Percentiles rank a stretch among this genome's conserved stretches.
Conservation (phyloP, 1,139 yeast species). For the Pichia sp. region DNA sequence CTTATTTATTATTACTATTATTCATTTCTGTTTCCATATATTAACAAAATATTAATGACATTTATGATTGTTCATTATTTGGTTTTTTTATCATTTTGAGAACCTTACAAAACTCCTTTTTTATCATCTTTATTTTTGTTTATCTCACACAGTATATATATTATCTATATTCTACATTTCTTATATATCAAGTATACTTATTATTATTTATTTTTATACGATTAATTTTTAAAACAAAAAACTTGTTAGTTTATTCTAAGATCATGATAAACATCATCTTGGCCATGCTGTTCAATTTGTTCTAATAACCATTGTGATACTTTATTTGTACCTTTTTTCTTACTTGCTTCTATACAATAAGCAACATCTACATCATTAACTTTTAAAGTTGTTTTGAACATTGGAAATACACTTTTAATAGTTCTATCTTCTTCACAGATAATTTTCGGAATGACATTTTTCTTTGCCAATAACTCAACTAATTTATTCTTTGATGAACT, state of each 20-base stretch:
- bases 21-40: slow-evolving; percentile 16
- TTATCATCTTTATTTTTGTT: slow-evolving; percentile 5
- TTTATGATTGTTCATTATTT: slow-evolving; percentile 7
- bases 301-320: slow-evolving; percentile 44
- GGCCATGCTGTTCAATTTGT: slow-evolving; percentile 17
- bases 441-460: slow-evolving; percentile 41
- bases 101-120: neutral
- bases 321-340: slow-evolving; percentile 41
- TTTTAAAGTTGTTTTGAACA: slow-evolving; percentile 36
- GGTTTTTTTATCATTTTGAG: neutral
- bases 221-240: neutral
- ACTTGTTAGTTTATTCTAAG: neutral
- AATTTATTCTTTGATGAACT: slow-evolving; percentile 10
- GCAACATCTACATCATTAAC: slow-evolving; percentile 38
- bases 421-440: slow-evolving; percentile 23
- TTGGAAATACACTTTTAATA: slow-evolving; percentile 26
- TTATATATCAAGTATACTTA: neutral
- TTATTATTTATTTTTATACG: neutral
- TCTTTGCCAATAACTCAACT: slow-evolving; percentile 31
- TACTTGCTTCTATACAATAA: slow-evolving; percentile 37
- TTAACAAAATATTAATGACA: slow-evolving; percentile 1
- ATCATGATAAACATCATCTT: slow-evolving; percentile 16
- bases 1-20: slow-evolving; percentile 10
- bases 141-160: slow-evolving; percentile 1
- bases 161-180: slow-evolving; percentile 5